Evolutionary conservation across 805 yeast genomes (phyloP), one percentile per base, ranked within the genome.

Genomic region (Dipodascus geniculatus): DNA sequence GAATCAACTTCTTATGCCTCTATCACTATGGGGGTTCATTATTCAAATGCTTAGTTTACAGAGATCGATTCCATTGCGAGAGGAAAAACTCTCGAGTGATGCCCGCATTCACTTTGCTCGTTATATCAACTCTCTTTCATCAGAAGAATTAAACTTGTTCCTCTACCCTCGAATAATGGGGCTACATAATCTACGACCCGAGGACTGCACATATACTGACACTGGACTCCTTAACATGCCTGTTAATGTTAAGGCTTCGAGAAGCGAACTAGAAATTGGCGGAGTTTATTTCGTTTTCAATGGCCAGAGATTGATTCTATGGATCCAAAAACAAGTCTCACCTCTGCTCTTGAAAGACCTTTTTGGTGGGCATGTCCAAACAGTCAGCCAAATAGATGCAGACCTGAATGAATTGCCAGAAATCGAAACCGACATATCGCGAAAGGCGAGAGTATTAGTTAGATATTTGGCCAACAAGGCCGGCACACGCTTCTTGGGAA

Each of bases 81-180:
- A 75, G 19, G 66, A 75, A 3, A 69, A 75, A 6, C 70, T 75
- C 9, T 65, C 74, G 11, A 79, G 85, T 24, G 96, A 93, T 65
- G 63, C 77, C 1, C 76, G 95, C 54, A 74, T 87, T 9, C 75
- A 74, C 55, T 78, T 78, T 50, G 71, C 77, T 51, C 74, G 72
- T 56, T 68, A 72, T 49, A 70, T 87, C 63, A 71, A 77, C 59
- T 69, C 75, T 3, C 71, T 78, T 65, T 77, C 85, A 2, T 65
- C 83, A 16, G 80, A 78, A 22, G 74, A 74, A 51, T 70, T 90
- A 20, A 70, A 81, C 22, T 77, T 77, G 55, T 81, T 80, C 57
- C 72, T 93, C 42, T 93, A 90, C 63, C 98, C 99, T 1, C 81
- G 85, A 9, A 71, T 91, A 54, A 74, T 85, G 31, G 86, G 85